phyloP scores from a whole-genome alignment of 345 rosid species.

The Ceriops decandra region DNA sequence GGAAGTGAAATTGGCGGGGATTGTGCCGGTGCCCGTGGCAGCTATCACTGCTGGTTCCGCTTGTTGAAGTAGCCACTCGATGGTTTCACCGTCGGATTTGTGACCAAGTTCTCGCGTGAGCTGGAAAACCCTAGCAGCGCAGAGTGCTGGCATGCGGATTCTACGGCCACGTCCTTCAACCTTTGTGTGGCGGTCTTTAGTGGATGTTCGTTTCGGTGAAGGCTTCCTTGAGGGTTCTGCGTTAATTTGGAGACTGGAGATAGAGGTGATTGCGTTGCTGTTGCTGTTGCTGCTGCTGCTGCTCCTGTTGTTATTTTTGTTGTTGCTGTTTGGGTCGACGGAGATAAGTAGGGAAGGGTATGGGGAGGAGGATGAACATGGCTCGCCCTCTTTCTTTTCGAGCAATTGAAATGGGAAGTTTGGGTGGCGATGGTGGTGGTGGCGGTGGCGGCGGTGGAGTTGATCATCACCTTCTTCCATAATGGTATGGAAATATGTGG shows the following conservation, averaged over 20 bases:
- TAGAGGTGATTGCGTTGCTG: conserved; percentile 30
- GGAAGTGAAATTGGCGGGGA: conserved; percentile 94
- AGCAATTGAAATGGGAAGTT: conserved; percentile 80
- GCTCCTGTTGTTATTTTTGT: neutral
- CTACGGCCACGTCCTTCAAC: conserved; percentile 95
- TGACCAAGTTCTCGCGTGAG: conserved; percentile 88
- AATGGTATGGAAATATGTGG: conserved; percentile 38
- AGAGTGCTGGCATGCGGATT: conserved; percentile 98
- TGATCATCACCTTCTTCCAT: conserved; percentile 68
- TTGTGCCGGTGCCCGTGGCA: conserved; percentile 96
- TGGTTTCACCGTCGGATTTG: conserved; percentile 93
- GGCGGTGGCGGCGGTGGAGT: conserved; percentile 37
- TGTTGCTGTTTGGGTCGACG: conserved; percentile 12
- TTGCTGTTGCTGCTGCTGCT: conserved; percentile 24
- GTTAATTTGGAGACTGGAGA: conserved; percentile 32
- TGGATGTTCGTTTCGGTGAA: conserved; percentile 74
- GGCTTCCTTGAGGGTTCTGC: conserved; percentile 52
- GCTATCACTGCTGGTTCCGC: conserved; percentile 97
- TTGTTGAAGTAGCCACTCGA: conserved; percentile 98
- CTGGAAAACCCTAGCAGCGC: conserved; percentile 98
- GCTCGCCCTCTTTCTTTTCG: conserved; percentile 75
- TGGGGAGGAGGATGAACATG: conserved; percentile 53
- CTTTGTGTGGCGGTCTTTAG: conserved; percentile 94
- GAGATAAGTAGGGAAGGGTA: conserved; percentile 48
- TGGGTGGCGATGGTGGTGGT: conserved; percentile 40